A percentile compares a stretch with the other conserved stretches of the same genome.
These are phyloP conservation scores for Lagenaria siceraria DNA, from an alignment of 306 rosid species.

Conservation along the genomic window DNA sequence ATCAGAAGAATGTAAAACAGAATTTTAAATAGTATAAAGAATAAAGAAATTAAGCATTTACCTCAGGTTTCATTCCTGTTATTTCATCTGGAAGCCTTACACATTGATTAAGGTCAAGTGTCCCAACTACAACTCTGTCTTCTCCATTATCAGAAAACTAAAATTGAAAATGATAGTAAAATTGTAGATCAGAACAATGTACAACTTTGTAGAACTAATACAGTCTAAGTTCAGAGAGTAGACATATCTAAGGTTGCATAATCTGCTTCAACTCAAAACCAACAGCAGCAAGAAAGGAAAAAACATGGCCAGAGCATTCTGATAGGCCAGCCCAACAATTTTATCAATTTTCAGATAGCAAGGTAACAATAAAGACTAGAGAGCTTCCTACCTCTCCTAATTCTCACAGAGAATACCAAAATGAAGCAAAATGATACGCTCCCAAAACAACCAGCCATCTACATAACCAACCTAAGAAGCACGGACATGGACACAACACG, in stretches of 20 bases:
- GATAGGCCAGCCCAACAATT: no score
- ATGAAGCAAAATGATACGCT: no score
- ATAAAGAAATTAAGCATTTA: slow-evolving; percentile 18
- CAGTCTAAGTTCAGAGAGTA: background rate
- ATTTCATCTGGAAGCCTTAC: slow-evolving; percentile 83
- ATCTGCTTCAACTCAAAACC: background rate
- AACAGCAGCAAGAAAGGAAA: background rate
- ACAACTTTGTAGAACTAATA: background rate
- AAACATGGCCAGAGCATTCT: background rate
- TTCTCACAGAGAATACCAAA: no score
- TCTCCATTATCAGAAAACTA: slow-evolving; percentile 62
- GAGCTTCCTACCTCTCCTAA: no score
- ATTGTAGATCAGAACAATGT: background rate
- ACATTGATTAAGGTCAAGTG: slow-evolving; percentile 82
- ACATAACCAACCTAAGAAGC: no score
- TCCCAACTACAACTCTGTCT: slow-evolving; percentile 62
- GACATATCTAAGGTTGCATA: background rate
- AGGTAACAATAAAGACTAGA: no score
- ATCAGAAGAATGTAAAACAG: background rate
- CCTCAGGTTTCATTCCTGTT: slow-evolving; percentile 67
- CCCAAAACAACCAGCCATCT: no score
- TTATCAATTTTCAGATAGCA: no score
- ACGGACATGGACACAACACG: no score
- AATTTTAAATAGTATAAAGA: background rate
- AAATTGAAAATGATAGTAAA: background rate